Conservation (phyloP, 2,329 filamentous ascomycete species). For the Aspergillus melleus region DNA sequence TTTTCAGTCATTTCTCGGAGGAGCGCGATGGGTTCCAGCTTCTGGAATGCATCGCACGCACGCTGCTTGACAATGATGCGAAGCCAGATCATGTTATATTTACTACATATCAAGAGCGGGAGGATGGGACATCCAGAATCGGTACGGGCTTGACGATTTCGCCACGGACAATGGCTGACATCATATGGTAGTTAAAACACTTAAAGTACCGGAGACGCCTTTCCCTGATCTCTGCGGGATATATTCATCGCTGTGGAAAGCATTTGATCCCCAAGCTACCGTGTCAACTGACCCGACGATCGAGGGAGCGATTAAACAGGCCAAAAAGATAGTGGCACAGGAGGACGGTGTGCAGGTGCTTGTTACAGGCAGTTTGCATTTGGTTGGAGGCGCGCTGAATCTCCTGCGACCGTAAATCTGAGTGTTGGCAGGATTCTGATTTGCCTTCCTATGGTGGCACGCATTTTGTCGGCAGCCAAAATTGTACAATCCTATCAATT, state of each 20-base stretch:
- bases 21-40: slow-evolving; percentile 27
- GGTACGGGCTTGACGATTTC: slow-evolving; percentile 12
- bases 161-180: slow-evolving; percentile 7
- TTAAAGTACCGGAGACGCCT: slow-evolving; percentile 17
- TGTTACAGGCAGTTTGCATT: slow-evolving; percentile 27
- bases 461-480: too few relatives aligned
- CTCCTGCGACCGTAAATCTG: slow-evolving; percentile 16
- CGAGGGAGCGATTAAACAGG: slow-evolving; percentile 26
- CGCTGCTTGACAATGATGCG: slow-evolving; percentile 18
- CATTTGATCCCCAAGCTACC: slow-evolving; percentile 18
- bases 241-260: slow-evolving; percentile 27
- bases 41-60: slow-evolving; percentile 19
- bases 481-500: too few relatives aligned
- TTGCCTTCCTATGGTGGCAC: not conserved
- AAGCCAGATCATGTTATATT: slow-evolving; percentile 30
- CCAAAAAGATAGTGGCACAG: slow-evolving; percentile 16
- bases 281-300: slow-evolving; percentile 25
- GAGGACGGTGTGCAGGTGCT: slow-evolving; percentile 22
- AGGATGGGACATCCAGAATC: slow-evolving; percentile 23
- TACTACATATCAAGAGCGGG: slow-evolving; percentile 29
- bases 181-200: slow-evolving; percentile 17
- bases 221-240: slow-evolving; percentile 21
- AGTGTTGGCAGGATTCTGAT: not conserved
- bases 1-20: slow-evolving; percentile 35
- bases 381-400: slow-evolving; percentile 27